Evolutionary conservation across 192 early-diverging fungal genomes (phyloP), one percentile per base, ranked within the genome.

Genomic region (Coemansia sp.): DNA sequence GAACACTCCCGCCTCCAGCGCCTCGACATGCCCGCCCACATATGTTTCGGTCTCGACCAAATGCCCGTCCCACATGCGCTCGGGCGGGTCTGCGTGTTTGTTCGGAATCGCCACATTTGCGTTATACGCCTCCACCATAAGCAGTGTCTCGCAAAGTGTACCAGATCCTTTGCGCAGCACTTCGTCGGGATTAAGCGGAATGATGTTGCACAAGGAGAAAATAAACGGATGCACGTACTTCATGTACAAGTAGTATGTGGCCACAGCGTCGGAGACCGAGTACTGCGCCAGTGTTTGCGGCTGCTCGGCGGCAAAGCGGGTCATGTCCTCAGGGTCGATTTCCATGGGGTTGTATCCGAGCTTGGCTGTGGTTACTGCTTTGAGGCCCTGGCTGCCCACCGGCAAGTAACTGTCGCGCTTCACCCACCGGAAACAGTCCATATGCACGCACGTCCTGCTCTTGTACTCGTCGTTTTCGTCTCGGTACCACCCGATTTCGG

Each of bases 191-290:
- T 91, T 91, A 69, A 98, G 87, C 0, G 97, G 97, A 67, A 99
- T 98, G 67, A 99, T 96, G 66, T 96, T 99, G 82, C 97, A 98
- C 20, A 99, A 86, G n/a, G 97, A 99, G 66, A 98, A 99, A 42
- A 96, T 93, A 65, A 99, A 99, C 25, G 95, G 96, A 72, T 99
- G 90, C 25, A 99, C 94, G 74, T 99, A 97, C 76, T 98, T 97
- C 95, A 98, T 99, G 67, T 98, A 99, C 8, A 99, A 76, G 56
- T 99, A 99, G 71, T 97, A 99, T 1, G 97, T 99, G 0, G 97
- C 97, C 8, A 99, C 97, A 1, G 97, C 97, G 81, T 99, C 97
- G 23, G 97, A 99, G 31, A 99, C 97, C 8, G 96, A 97, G 72
- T 99, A 99, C 68, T 98, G 95, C 4, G 97, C 92, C 52, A 99